Conservation (phyloP, 345 rosid species). For the Acer saccharum region DNA sequence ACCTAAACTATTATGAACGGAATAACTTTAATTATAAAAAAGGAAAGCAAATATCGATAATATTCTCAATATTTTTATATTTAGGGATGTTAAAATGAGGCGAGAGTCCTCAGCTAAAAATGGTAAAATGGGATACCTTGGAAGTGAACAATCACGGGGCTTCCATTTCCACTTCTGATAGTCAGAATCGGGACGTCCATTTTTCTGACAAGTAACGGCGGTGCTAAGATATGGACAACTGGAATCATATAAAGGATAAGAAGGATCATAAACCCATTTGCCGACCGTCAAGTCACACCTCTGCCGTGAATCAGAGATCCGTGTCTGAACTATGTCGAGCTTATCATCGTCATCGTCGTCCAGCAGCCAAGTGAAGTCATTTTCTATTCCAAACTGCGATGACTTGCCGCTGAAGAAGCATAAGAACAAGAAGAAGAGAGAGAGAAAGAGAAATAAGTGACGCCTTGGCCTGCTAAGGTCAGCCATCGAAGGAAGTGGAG, state of each 20-base stretch:
- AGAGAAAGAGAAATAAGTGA: constrained; percentile 10
- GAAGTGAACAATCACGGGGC: constrained; percentile 74
- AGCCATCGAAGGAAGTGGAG: constrained; percentile 36
- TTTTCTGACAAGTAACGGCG: constrained; percentile 74
- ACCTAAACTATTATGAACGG: too few relatives aligned
- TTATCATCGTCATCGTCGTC: constrained; percentile 37
- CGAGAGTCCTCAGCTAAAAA: too few relatives aligned
- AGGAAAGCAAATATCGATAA: too few relatives aligned
- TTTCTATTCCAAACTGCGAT: constrained; percentile 26
- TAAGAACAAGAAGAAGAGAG: constrained; percentile 1
- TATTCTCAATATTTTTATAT: too few relatives aligned
- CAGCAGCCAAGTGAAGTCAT: constrained; percentile 20
- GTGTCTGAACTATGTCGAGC: constrained; percentile 41
- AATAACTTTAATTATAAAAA: too few relatives aligned
- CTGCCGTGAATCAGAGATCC: constrained; percentile 29
- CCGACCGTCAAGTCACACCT: constrained; percentile 70
- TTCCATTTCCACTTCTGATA: constrained; percentile 94
- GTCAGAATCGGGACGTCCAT: constrained; percentile 90
- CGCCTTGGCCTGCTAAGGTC: constrained; percentile 14
- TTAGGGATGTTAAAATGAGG: too few relatives aligned
- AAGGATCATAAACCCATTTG: constrained; percentile 71
- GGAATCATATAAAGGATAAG: constrained; percentile 86
- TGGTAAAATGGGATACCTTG: constrained; percentile 52
- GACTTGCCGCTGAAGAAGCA: constrained; percentile 37
- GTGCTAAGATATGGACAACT: constrained; percentile 80